Evolutionary conservation across 345 rosid genomes (phyloP).

Genomic region (Lepidium sativum): DNA sequence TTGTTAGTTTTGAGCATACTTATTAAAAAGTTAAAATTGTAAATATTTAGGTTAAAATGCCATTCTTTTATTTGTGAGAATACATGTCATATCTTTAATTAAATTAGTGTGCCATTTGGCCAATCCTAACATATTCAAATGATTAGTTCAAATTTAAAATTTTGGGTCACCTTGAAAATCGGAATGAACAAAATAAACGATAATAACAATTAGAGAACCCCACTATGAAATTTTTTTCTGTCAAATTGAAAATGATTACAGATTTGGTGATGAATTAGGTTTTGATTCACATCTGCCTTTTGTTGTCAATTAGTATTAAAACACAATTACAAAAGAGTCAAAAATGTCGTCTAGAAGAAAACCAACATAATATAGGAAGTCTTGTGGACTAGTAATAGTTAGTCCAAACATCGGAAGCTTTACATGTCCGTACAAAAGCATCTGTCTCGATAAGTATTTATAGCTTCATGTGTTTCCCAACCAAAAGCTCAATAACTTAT

Average conservation of each 20-base stretch:
- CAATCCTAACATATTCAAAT: too few species aligned
- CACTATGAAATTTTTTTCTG: not conserved
- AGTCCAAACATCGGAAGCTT: not conserved
- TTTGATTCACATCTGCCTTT: too few species aligned
- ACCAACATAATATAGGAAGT: not conserved
- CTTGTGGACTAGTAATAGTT: constrained; percentile 14
- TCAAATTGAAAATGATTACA: not conserved
- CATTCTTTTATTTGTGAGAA: too few species aligned
- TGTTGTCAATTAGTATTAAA: too few species aligned
- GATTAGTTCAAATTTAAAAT: not conserved
- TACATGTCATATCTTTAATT: too few species aligned
- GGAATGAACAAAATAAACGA: constrained; percentile 6
- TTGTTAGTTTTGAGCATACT: too few species aligned
- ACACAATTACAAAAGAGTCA: too few species aligned
- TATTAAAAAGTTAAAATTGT: too few species aligned
- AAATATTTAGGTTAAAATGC: too few species aligned
- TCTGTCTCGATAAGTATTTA: not conserved
- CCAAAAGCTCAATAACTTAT: constrained; percentile 6
- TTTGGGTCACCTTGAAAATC: not conserved
- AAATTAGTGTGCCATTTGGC: too few species aligned
- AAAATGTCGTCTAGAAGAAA: constrained; percentile 13
- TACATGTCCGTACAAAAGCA: constrained; percentile 1
- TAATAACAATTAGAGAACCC: not conserved
- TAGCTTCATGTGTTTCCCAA: constrained; percentile 9
- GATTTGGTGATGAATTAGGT: constrained; percentile 9